A percentile compares a stretch with the other conserved stretches of the same genome.
Conservation (phyloP, 345 rosid genomes). For the Citrus glauca region DNA sequence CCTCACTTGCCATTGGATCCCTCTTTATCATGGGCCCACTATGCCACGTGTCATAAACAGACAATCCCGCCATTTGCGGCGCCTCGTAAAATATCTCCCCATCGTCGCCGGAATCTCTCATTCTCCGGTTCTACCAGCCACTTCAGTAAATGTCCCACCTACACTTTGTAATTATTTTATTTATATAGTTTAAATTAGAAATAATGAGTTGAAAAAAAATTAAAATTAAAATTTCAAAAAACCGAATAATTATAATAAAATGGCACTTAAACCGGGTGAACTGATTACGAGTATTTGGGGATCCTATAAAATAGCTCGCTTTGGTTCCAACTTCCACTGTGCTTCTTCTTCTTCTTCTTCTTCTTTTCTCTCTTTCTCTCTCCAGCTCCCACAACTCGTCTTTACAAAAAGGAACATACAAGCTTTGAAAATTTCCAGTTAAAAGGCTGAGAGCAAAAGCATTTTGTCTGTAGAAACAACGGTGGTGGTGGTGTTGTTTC, state of each 20-base stretch:
- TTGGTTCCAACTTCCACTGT: conserved; percentile 3
- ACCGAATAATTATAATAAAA: neutral
- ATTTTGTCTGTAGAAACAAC: too few species aligned
- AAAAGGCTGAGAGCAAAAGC: conserved; percentile 3
- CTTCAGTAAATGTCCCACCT: neutral
- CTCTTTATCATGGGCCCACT: neutral
- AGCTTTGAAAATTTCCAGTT: neutral
- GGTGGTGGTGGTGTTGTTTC: neutral
- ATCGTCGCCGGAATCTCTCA: neutral
- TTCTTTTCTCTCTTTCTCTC: neutral
- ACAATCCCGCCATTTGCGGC: conserved; percentile 34
- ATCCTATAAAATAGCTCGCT: conserved; percentile 42
- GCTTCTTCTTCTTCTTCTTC: conserved; percentile 2
- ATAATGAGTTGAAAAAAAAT: too few species aligned
- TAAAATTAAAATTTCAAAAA: neutral
- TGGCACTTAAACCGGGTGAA: conserved; percentile 10
- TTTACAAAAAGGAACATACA: neutral
- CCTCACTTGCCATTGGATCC: conserved; percentile 12
- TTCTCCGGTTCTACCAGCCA: neutral
- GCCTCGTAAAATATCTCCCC: conserved; percentile 7
- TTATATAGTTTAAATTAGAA: too few species aligned
- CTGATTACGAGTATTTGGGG: conserved; percentile 19
- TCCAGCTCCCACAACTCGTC: neutral
- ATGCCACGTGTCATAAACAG: conserved; percentile 21
- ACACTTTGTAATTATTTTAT: too few species aligned